A percentile compares a stretch with the other conserved stretches of the same genome.
Evolutionary conservation across 495 filamentous ascomycete species (phyloP).

Genomic region (Rhypophila decipiens): DNA sequence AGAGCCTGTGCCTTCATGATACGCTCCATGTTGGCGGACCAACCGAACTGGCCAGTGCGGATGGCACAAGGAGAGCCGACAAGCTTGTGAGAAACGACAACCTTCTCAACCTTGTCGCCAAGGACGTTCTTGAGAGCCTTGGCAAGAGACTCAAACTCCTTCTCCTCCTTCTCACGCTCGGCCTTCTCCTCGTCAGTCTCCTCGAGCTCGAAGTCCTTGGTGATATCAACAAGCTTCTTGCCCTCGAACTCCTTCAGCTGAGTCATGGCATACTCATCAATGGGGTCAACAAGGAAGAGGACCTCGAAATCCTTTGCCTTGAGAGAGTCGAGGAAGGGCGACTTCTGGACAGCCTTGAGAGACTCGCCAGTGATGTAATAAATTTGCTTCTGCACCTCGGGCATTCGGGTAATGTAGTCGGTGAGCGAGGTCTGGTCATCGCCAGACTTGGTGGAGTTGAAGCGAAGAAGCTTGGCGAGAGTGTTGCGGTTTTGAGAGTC

Average conservation of each 20-base stretch:
- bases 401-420: conserved; percentile 98
- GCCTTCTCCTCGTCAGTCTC: conserved; percentile 99
- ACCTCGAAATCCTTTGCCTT: conserved; percentile 99
- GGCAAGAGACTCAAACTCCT: conserved; percentile 89
- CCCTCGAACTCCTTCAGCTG: conserved; percentile 99
- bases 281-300: conserved; percentile 97
- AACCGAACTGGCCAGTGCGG: conserved; percentile 99
- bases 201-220: conserved; percentile 99
- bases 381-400: conserved; percentile 99
- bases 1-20: conserved; percentile 99
- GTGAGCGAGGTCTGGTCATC: conserved; percentile 89
- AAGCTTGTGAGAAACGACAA: conserved; percentile 98
- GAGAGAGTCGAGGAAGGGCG: conserved; percentile 96
- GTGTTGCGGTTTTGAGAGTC: conserved; percentile 91
- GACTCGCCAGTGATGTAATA: conserved; percentile 99
- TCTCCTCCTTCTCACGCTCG: conserved; percentile 90
- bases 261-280: conserved; percentile 99
- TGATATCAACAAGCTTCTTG: conserved; percentile 99
- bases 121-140: conserved; percentile 98
- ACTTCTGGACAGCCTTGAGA: conserved; percentile 94
- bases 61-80: conserved; percentile 94
- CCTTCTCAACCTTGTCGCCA: conserved; percentile 99
- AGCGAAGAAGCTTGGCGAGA: conserved; percentile 97
- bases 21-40: conserved; percentile 99
- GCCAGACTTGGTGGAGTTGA: conserved; percentile 96